Percentiles rank a stretch among this genome's conserved stretches.
Evolutionary conservation across 208 protist species (phyloP).

Genomic region (Strigomonas galati): DNA sequence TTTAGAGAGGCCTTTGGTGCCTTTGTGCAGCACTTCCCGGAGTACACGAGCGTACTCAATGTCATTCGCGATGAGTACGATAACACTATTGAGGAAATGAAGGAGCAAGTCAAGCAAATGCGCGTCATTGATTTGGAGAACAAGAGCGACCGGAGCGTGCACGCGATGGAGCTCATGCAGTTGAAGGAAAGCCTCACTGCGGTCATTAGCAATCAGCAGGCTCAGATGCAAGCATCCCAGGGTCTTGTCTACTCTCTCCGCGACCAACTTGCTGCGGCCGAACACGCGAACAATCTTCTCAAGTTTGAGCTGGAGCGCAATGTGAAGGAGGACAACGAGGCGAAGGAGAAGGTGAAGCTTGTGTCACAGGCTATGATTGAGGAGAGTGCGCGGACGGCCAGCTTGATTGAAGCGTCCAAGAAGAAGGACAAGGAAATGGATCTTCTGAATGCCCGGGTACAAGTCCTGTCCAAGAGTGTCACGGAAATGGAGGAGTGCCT

Average conservation of each 20-base stretch:
- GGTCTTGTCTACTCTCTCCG: slow-evolving; percentile 64
- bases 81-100: slow-evolving; percentile 51
- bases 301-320: slow-evolving; percentile 46
- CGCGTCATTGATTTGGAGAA: slow-evolving; percentile 61
- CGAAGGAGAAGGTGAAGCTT: slow-evolving; percentile 61
- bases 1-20: slow-evolving; percentile 74
- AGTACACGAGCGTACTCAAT: slow-evolving; percentile 69
- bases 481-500: slow-evolving; percentile 59
- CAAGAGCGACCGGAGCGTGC: slow-evolving; percentile 59
- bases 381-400: slow-evolving; percentile 53
- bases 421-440: slow-evolving; percentile 51
- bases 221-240: slow-evolving; percentile 68
- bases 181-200: slow-evolving; percentile 74
- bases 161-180: slow-evolving; percentile 75
- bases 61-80: slow-evolving; percentile 87
- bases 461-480: slow-evolving; percentile 60
- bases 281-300: slow-evolving; percentile 62
- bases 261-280: slow-evolving; percentile 65
- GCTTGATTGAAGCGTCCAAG: slow-evolving; percentile 34
- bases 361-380: slow-evolving; percentile 71
- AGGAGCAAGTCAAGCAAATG: slow-evolving; percentile 46
- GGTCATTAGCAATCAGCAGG: slow-evolving; percentile 82
- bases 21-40: slow-evolving; percentile 79
- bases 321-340: slow-evolving; percentile 48
- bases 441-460: slow-evolving; percentile 58